Base-by-base conservation (phyloP, 805 yeast species). In the Clavispora fructus region DNA sequence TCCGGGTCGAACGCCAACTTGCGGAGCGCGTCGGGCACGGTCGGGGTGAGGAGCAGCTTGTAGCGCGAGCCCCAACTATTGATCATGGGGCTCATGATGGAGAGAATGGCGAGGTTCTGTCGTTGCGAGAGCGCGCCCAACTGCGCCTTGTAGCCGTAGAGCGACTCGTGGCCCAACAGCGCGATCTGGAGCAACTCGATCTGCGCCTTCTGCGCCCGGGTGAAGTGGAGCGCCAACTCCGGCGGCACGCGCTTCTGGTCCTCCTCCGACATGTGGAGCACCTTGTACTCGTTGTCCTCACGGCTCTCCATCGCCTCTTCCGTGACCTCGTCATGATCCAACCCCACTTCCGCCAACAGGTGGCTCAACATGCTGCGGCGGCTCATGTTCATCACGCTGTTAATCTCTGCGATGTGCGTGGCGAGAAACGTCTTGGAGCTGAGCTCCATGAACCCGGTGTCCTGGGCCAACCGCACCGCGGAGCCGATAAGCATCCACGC, bases 401-500 rank as follows among this genome's bases (percentile, higher is more conserved):
- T 80, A 16, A 89, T 83, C 61, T 91, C 98, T 2, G 95, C 80
- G 37, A 85, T 72, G 62, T 90, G 96, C 0, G 95, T 80, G 0
- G 96, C 96, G 45, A 90, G 68, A 58, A 85, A 87, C 6, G 90
- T 79, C 54, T 84, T 77, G 9, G 90, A 74, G 48, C 86, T 80
- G 16, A 80, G 77, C 39, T 86, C 87, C 69, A 88, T 79, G 55
- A 89, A 78, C 4, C 88, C 88, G 79, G 85, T 81, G 61, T 86
- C 94, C 60, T 88, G 95, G 3, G 96, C 94, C 37, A 91, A 67
- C 46, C 97, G 72, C 1, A 88, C 85, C 0, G 95, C 91, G 1
- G 87, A 81, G 2, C 97, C 97, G 41, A 88, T 82, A 49, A 89
- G 76, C 94, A 90, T 86, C 92, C 96, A 91, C 0, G 95, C 85